Base-by-base conservation (phyloP, 352 stramenopile genomes). In the Globisporangium paddicum region DNA sequence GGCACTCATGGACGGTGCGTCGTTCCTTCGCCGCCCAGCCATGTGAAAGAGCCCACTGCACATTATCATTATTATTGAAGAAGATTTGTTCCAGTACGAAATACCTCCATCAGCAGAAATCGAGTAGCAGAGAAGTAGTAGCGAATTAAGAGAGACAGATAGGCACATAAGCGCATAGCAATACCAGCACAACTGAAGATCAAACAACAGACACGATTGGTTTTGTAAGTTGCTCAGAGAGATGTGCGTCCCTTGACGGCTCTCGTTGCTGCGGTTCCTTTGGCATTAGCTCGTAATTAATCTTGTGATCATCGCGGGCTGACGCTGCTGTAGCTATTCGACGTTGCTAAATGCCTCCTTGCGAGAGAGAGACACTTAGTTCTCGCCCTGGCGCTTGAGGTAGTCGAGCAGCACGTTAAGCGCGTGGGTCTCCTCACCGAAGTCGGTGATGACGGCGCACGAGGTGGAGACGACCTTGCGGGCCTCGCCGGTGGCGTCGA, bases 381-480 rank as follows among this genome's bases (percentile, higher is more conserved):
- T 93, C 69, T 93, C 86, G 66, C 84, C 84, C 74, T 93, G 86
- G 67, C 84, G 98, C 89, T 99, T 98, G 64, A 99, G 90, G 87
- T 99, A 99, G 73, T 99, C 95, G 61, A 99, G 85, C 46, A 99
- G 90, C 54, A 99, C 91, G 66, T 97, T 97, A 54, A 99, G 86
- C 50, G 96, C 97, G 76, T 97, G 90, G 42, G 93, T 98, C 74
- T 99, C 97, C 86, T 99, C 97, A 78, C 98, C 98, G 69, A 99
- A 99, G 78, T 99, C 97, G 50, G 97, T 99, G 71, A 99, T 98
- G 66, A 99, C 97, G 61, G 95, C 95, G 76, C 93, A 98, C 59
- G 95, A 99, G 55, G 95, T 99, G 52, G 94, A 97, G 32, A 99
- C 97, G 55, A 98, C 97, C 93, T 99, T 99, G 75, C 96, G 97